Percentiles rank a stretch among this genome's conserved stretches.
Evolutionary conservation across 2,329 filamentous ascomycete genomes (phyloP).

Genomic region (Colletotrichum viniferum): DNA sequence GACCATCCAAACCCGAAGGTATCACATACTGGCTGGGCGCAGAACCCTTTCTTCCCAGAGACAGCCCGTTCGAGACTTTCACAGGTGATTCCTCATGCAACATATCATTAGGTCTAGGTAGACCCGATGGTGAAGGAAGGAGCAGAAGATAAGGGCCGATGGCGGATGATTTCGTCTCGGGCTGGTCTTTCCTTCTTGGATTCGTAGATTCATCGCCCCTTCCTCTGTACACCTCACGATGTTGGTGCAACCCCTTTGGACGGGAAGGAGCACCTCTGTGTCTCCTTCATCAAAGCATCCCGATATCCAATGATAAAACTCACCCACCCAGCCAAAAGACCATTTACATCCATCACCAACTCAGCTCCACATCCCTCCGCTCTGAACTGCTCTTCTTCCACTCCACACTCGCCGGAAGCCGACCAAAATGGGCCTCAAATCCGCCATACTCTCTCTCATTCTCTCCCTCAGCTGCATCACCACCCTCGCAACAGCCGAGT

Average conservation of each 20-base stretch:
- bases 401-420: neutral
- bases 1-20: neutral
- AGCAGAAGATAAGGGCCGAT: rapidly evolving
- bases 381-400: neutral
- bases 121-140: neutral
- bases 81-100: neutral
- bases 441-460: rapidly evolving
- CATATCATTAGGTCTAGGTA: neutral
- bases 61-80: neutral
- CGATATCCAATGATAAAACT: neutral
- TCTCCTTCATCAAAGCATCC: neutral
- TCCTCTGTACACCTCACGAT: neutral
- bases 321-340: neutral
- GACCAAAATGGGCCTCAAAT: neutral
- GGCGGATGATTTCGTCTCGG: neutral
- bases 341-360: neutral
- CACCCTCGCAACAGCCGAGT: constrained; percentile 6
- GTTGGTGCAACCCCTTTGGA: neutral
- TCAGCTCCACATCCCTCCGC: rapidly evolving
- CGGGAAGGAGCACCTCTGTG: neutral
- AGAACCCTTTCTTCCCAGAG: rapidly evolving
- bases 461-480: neutral
- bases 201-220: neutral
- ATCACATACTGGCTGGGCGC: rapidly evolving
- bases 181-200: neutral